Evolutionary conservation across 805 yeast genomes (phyloP), one percentile per base, ranked within the genome.

Genomic region (Vanderwaltozyma yarrowii): DNA sequence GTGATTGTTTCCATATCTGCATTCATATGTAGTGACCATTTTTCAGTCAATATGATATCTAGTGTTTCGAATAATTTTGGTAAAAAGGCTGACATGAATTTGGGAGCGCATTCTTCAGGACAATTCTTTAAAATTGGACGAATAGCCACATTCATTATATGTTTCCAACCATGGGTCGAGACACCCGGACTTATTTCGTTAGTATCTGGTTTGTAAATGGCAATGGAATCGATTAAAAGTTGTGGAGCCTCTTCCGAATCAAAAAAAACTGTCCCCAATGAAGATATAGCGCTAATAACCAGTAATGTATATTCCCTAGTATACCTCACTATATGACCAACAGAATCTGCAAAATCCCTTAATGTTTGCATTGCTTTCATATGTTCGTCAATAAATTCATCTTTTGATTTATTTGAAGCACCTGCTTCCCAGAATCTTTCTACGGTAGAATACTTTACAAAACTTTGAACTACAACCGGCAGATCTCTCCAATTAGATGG

Each of bases 391-490:
- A 92, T 80, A 49, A 92, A 94, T 25, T 92, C 87, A 56, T 92
- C 97, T 51, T 85, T 81, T 2, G 95, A 78, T 61, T 92, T 95
- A 41, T 84, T 82, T 1, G 96, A 84, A 17, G 94, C 94, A 14
- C 98, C 98, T 43, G 87, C 94, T 55, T 94, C 97, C 99, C 99
- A 92, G 58, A 92, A 92, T 51, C 97, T 70, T 64, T 92, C 99
- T 56, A 80, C 77, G 35, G 94, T 81, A 43, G 94, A 80, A 50
- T 85, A 80, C 46, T 74, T 73, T n/a, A 89, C 95, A 66, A 94
- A 89, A 1, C 89, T 70, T 57, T 85, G 95, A 1, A 92, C 97
- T 40, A 86, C 94, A 2, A 71, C 72, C 0, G 98, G 97, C 35
- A 92, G 66, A 29, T 76, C 83, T 12, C 67, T 67, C 97, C 98